These are phyloP conservation scores for Botrytis byssoidea DNA, from an alignment of 2,329 filamentous ascomycete genomes.

Conservation along the genomic window DNA sequence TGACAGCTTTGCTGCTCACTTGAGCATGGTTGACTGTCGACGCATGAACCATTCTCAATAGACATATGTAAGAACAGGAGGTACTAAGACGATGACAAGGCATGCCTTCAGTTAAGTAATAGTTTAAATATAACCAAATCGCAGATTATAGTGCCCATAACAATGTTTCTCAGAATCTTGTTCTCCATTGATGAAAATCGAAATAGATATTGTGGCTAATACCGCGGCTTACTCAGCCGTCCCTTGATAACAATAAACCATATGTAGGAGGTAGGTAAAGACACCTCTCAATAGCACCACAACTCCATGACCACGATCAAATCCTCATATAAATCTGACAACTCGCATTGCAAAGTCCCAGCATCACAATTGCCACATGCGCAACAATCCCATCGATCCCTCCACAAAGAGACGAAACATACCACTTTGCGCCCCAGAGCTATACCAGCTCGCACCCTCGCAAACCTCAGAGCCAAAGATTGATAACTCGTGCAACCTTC, in stretches of 20 bases:
- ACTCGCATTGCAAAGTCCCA: not conserved
- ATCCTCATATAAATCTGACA: not conserved
- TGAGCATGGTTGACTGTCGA: not conserved
- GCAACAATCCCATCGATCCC: not conserved
- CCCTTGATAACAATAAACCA: not conserved
- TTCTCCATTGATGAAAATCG: not conserved
- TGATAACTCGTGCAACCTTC: not conserved
- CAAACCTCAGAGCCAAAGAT: not conserved
- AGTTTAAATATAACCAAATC: not conserved
- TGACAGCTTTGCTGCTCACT: not conserved
- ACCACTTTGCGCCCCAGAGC: slow-evolving; percentile 10
- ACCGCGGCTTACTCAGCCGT: not conserved
- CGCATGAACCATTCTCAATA: not conserved
- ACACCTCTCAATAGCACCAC: slow-evolving; percentile 1
- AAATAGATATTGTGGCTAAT: not conserved
- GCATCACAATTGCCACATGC: not conserved
- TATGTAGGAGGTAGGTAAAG: not conserved
- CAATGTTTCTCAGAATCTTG: too few species aligned
- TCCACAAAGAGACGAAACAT: not conserved
- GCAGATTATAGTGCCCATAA: not conserved
- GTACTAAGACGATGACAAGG: not conserved
- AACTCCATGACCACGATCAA: not conserved
- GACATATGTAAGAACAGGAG: not conserved
- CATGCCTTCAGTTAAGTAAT: not conserved
- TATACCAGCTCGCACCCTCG: slow-evolving; percentile 2